A percentile compares a stretch with the other conserved stretches of the same genome.
Evolutionary conservation across 345 rosid genomes (phyloP).

Genomic region (Dimocarpus longan): DNA sequence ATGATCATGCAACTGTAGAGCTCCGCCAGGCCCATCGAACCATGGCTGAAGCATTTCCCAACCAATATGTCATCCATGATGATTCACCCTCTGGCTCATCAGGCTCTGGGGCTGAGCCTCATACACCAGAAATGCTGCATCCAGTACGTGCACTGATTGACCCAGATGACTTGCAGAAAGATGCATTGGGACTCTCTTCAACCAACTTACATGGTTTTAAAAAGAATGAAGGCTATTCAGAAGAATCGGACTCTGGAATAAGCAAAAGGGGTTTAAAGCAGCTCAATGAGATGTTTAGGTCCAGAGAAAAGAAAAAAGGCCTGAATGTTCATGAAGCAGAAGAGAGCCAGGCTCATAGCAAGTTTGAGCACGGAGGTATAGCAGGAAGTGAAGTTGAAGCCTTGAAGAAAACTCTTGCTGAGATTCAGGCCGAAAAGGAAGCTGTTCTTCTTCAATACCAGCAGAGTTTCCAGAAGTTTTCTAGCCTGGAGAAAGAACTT

Average conservation of each 20-base stretch:
- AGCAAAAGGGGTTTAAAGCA: slow-evolving; percentile 68
- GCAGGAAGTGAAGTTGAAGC: slow-evolving; percentile 62
- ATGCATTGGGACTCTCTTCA: slow-evolving; percentile 38
- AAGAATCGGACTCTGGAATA: slow-evolving; percentile 41
- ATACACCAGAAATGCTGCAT: slow-evolving; percentile 69
- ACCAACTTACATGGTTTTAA: slow-evolving; percentile 28
- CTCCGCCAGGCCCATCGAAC: slow-evolving; percentile 90
- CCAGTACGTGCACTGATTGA: slow-evolving; percentile 44
- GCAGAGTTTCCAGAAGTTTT: slow-evolving; percentile 61
- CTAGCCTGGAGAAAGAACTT: slow-evolving; percentile 67
- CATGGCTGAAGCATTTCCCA: slow-evolving; percentile 91
- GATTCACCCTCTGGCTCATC: slow-evolving; percentile 62
- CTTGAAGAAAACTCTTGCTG: slow-evolving; percentile 63
- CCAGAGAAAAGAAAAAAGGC: slow-evolving; percentile 30
- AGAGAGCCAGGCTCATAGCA: slow-evolving; percentile 34
- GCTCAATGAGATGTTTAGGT: slow-evolving; percentile 54
- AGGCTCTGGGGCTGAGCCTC: slow-evolving; percentile 57
- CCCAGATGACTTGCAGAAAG: slow-evolving; percentile 45
- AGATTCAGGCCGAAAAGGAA: slow-evolving; percentile 77
- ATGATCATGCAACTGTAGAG: slow-evolving; percentile 89
- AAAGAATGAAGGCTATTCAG: slow-evolving; percentile 31
- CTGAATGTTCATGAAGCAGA: slow-evolving; percentile 34
- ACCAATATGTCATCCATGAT: slow-evolving; percentile 65
- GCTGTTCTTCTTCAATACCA: slow-evolving; percentile 61
- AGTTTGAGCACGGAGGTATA: slow-evolving; percentile 42